Percentiles rank a stretch among this genome's conserved stretches.
These are phyloP conservation scores for Massariosphaeria phaeospora DNA, from an alignment of 495 filamentous ascomycete genomes.

Conservation along the genomic window DNA sequence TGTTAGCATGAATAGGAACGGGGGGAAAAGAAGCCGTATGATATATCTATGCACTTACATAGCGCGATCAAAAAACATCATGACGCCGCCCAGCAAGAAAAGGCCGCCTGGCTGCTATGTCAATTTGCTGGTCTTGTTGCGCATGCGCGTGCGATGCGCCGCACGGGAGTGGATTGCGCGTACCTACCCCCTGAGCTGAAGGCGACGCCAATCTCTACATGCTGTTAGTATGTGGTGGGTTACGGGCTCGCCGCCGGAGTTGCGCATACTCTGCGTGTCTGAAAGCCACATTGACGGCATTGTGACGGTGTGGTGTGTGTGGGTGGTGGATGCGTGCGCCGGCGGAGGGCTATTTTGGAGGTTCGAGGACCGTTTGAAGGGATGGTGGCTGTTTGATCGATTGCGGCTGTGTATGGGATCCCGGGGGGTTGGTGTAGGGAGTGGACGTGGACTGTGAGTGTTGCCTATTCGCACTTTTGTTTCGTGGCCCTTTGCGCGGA, in stretches of 20 bases:
- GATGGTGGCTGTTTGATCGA: not conserved
- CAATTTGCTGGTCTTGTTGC: not conserved
- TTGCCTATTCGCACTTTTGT: conserved; percentile 18
- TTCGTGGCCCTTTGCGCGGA: conserved; percentile 18
- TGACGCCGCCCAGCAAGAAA: conserved; percentile 86
- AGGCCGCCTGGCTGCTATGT: conserved; percentile 56
- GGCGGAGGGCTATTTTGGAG: not conserved
- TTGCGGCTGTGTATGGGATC: too few species aligned
- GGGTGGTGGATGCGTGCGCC: not conserved
- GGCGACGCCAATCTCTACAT: conserved; percentile 81
- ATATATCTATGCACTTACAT: conserved; percentile 61
- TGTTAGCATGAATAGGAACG: conserved; percentile 1
- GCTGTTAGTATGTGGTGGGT: not conserved
- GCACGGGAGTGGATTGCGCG: too few species aligned
- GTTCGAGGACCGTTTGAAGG: not conserved
- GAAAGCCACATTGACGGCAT: conserved; percentile 89
- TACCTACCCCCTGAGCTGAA: conserved; percentile 93
- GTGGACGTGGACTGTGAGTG: too few species aligned
- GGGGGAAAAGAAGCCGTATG: too few species aligned
- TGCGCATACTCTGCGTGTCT: conserved; percentile 80
- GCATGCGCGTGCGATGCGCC: too few species aligned
- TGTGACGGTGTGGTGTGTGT: conserved; percentile 15
- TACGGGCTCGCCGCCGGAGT: not conserved
- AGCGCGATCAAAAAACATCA: conserved; percentile 96
- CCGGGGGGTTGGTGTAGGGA: too few species aligned